Evolutionary conservation across 2,329 filamentous ascomycete species (phyloP).

Genomic region (Venturia asperata): DNA sequence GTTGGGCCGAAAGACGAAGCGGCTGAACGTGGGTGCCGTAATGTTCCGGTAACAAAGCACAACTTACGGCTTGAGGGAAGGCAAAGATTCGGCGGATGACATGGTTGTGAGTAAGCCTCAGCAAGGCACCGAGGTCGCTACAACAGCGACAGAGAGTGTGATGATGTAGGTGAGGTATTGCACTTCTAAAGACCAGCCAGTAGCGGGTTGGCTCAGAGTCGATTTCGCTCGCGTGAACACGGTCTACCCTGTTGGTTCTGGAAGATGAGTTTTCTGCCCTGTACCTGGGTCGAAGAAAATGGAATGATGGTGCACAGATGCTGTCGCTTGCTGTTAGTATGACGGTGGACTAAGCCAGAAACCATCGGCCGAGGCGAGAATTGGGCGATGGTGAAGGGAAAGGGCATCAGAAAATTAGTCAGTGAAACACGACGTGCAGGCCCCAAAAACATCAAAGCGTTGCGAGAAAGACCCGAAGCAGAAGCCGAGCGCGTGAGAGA

Average conservation of each 20-base stretch:
- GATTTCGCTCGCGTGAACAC: not conserved
- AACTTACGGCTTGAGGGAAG: constrained; percentile 4
- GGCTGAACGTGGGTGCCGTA: not conserved
- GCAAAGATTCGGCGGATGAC: not conserved
- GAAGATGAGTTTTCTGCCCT: constrained; percentile 3
- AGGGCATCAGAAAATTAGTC: constrained; percentile 1
- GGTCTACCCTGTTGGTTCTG: not conserved
- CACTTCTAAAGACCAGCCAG: not conserved
- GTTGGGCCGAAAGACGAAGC: not conserved
- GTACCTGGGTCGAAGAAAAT: constrained; percentile 7
- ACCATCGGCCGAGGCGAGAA: not conserved
- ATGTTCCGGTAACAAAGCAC: not conserved
- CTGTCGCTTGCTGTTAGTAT: not conserved
- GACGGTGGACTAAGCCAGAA: not conserved
- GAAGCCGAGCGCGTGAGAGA: not conserved
- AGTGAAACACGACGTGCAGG: constrained; percentile 3
- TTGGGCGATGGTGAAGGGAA: not conserved
- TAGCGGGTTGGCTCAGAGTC: not conserved
- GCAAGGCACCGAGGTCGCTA: not conserved
- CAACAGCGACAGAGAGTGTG: not conserved
- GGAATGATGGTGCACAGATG: not conserved
- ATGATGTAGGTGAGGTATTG: not conserved
- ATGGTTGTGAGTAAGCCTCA: not conserved
- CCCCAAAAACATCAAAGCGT: not conserved
- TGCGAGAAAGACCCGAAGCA: not conserved